These are phyloP conservation scores for Saccharomyces hybrid DNA, from an alignment of 1,139 yeast genomes.

Conservation along the genomic window DNA sequence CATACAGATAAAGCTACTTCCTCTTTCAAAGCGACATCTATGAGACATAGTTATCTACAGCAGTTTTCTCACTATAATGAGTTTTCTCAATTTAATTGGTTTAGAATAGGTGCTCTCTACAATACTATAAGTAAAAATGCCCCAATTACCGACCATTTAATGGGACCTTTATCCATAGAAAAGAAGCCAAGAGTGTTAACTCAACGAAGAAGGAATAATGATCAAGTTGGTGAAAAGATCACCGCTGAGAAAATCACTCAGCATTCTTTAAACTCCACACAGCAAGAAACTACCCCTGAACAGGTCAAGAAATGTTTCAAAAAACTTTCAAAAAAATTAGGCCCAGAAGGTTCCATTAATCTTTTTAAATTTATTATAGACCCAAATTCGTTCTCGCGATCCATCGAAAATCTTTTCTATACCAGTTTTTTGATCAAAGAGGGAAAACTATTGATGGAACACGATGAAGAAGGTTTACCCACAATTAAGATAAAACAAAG, in stretches of 20 bases:
- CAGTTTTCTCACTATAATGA: constrained; percentile 23
- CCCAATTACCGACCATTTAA: constrained; percentile 50
- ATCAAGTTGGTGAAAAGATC: constrained; percentile 38
- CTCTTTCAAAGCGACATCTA: constrained; percentile 13
- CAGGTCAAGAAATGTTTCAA: constrained; percentile 47
- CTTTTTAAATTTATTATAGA: constrained; percentile 63
- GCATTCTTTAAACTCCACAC: constrained; percentile 42
- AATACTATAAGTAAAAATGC: constrained; percentile 43
- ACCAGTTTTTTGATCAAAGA: constrained; percentile 74
- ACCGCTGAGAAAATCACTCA: constrained; percentile 52
- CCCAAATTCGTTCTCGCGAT: constrained; percentile 68
- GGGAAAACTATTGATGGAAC: constrained; percentile 50
- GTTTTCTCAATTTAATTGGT: constrained; percentile 45
- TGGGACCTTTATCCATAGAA: constrained; percentile 68
- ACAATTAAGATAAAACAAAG: constrained; percentile 1
- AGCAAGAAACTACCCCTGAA: constrained; percentile 51
- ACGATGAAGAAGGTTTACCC: constrained; percentile 34
- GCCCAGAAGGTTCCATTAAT: constrained; percentile 39
- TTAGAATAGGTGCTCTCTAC: constrained; percentile 50
- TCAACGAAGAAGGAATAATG: constrained; percentile 37
- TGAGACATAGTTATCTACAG: constrained; percentile 14
- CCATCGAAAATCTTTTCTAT: constrained; percentile 78
- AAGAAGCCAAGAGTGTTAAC: constrained; percentile 39
- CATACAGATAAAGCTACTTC: constrained; percentile 15
- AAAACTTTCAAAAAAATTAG: constrained; percentile 33